Evolutionary conservation across 73 alveolate species (phyloP).

Genomic region (Paramecium sexaurelia): DNA sequence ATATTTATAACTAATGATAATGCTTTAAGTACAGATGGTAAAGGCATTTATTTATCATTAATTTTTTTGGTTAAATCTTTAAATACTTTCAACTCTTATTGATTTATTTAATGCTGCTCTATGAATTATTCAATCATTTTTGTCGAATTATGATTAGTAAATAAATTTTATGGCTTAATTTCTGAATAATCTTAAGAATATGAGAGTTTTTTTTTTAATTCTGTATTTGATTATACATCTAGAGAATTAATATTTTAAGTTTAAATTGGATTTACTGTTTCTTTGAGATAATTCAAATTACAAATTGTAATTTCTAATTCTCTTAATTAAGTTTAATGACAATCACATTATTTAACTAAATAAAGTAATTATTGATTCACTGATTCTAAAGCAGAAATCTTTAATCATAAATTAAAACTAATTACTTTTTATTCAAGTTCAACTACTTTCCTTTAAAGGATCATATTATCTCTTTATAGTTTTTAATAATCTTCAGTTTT

Average conservation of each 20-base stretch:
- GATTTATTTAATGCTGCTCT: not conserved
- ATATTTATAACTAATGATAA: not conserved
- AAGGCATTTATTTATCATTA: not conserved
- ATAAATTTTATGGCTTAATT: slow-evolving; percentile 25
- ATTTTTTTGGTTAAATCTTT: not conserved
- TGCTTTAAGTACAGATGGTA: slow-evolving; percentile 17
- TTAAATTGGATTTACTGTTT: not conserved
- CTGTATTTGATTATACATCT: not conserved
- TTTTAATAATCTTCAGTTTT: slow-evolving; percentile 31
- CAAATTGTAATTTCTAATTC: not conserved
- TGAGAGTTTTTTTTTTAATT: not conserved
- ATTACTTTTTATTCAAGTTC: slow-evolving; percentile 45
- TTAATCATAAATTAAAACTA: not conserved
- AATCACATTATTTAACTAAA: not conserved
- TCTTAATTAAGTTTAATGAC: not conserved
- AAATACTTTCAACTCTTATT: not conserved
- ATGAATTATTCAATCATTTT: slow-evolving; percentile 14
- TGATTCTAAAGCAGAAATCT: not conserved
- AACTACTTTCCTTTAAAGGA: not conserved
- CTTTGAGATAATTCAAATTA: not conserved
- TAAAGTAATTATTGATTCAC: not conserved
- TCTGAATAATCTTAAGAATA: slow-evolving; percentile 28
- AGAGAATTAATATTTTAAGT: not conserved
- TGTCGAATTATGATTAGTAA: slow-evolving; percentile 18
- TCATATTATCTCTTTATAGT: not conserved